A percentile compares a stretch with the other conserved stretches of the same genome.
Conservation (phyloP, 768 basidiomycete species). For the Kwoniella pini region DNA sequence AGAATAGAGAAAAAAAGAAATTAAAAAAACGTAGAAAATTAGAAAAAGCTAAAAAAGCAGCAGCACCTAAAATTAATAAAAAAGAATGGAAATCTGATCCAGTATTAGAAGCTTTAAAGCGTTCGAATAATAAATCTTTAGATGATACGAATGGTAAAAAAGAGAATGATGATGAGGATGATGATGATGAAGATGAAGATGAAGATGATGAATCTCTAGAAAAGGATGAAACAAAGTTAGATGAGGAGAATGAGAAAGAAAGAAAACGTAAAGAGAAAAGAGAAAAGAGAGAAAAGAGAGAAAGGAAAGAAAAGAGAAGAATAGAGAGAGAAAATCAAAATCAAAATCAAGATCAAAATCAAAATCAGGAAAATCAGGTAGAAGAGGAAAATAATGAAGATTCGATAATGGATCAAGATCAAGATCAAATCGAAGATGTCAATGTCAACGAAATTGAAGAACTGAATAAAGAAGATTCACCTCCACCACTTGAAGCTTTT, state of each 20-base stretch:
- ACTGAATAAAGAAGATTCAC: constrained; percentile 17
- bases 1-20: constrained; percentile 72
- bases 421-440: constrained; percentile 4
- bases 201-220: constrained; percentile 5
- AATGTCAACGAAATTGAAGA: constrained; percentile 11
- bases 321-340: constrained; percentile 20
- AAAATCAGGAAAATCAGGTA: constrained; percentile 32
- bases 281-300: constrained; percentile 29
- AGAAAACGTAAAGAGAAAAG: constrained; percentile 40
- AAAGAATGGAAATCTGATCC: constrained; percentile 31
- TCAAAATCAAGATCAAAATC: neutral
- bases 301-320: constrained; percentile 33
- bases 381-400: neutral
- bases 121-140: neutral
- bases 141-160: neutral
- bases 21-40: constrained; percentile 64
- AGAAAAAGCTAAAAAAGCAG: constrained; percentile 39
- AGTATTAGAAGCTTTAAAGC: constrained; percentile 16
- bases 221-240: constrained; percentile 19
- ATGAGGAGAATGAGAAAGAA: constrained; percentile 29
- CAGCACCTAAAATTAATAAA: constrained; percentile 36
- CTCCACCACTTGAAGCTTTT: constrained; percentile 47
- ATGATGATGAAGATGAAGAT: constrained; percentile 2
- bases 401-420: constrained; percentile 1
- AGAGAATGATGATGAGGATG: neutral